A percentile compares a stretch with the other conserved stretches of the same genome.
Evolutionary conservation across 1,139 yeast genomes (phyloP).

Genomic region (Blastobotrys apis): DNA sequence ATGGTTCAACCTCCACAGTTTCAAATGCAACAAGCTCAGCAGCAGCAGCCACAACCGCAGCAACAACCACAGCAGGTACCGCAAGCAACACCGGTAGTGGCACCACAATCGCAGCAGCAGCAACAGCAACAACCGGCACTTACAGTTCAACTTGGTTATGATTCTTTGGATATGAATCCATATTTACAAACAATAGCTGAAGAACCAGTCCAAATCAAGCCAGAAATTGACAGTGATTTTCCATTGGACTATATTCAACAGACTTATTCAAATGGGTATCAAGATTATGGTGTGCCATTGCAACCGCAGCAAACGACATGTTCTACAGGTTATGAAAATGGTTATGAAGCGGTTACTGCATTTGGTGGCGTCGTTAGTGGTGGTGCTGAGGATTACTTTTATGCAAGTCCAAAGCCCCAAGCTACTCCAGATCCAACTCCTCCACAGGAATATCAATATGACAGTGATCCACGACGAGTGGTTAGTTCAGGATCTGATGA

Average conservation of each 20-base stretch:
- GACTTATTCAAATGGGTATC: background rate
- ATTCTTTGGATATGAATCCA: conserved; percentile 1
- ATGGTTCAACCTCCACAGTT: background rate
- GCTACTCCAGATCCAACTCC: conserved; percentile 9
- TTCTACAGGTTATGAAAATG: background rate
- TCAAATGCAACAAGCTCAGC: background rate
- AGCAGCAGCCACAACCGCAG: conserved; percentile 5
- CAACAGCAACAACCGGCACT: conserved; percentile 12
- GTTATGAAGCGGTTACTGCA: conserved; percentile 1
- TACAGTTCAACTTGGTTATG: background rate
- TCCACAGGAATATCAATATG: background rate
- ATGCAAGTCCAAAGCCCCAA: background rate
- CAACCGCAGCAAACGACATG: background rate
- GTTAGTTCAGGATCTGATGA: conserved; percentile 1
- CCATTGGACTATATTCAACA: conserved; percentile 29
- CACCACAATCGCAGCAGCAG: conserved; percentile 6
- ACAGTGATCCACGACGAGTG: background rate
- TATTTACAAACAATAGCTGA: conserved; percentile 14
- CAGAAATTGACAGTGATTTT: conserved; percentile 27
- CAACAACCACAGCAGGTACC: conserved; percentile 11
- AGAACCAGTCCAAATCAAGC: conserved; percentile 19
- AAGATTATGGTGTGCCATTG: conserved; percentile 1
- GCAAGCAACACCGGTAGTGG: conserved; percentile 1
- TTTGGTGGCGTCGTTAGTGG: background rate
- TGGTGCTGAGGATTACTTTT: conserved; percentile 1